A percentile compares a stretch with the other conserved stretches of the same genome.
Conservation (phyloP, 1,284 basidiomycete genomes). For the Naganishia sp. region DNA sequence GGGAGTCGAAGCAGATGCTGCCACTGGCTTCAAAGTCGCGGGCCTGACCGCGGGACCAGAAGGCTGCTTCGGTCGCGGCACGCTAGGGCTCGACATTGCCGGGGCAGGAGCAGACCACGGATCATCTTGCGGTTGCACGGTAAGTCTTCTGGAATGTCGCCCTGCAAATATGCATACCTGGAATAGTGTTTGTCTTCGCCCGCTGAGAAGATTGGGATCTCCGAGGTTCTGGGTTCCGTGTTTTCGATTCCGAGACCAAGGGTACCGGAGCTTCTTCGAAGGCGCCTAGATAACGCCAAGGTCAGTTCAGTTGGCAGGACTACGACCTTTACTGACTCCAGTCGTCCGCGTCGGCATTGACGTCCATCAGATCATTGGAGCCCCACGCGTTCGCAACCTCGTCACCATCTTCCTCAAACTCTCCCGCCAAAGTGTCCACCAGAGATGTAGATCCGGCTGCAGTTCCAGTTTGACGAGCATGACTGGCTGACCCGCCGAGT, state of each 20-base stretch:
- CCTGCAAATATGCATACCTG: not conserved
- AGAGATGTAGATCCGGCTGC: slow-evolving; percentile 64
- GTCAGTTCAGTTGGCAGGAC: slow-evolving; percentile 20
- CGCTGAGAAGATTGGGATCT: slow-evolving; percentile 15
- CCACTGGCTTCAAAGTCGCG: not conserved
- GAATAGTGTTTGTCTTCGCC: slow-evolving; percentile 17
- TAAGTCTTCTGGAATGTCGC: not conserved
- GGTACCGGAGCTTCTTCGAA: slow-evolving; percentile 69
- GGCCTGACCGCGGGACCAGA: too few relatives aligned
- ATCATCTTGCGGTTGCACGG: slow-evolving; percentile 12
- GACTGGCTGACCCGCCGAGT: slow-evolving; percentile 13
- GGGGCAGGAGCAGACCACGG: slow-evolving; percentile 4
- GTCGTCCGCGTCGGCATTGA: slow-evolving; percentile 85
- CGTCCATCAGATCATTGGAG: slow-evolving; percentile 75
- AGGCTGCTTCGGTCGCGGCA: slow-evolving; percentile 3
- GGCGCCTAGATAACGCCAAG: slow-evolving; percentile 60
- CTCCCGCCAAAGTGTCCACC: slow-evolving; percentile 61
- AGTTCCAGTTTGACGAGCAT: slow-evolving; percentile 59
- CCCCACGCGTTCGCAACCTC: slow-evolving; percentile 66
- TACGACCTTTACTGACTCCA: slow-evolving; percentile 66
- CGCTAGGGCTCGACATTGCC: slow-evolving; percentile 5
- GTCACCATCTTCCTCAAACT: slow-evolving; percentile 57
- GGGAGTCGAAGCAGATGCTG: slow-evolving; percentile 6
- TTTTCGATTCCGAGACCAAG: slow-evolving; percentile 40
- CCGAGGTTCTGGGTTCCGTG: slow-evolving; percentile 37